These are phyloP conservation scores for Acmispon strigosus DNA, from an alignment of 306 rosid species.

Conservation along the genomic window DNA sequence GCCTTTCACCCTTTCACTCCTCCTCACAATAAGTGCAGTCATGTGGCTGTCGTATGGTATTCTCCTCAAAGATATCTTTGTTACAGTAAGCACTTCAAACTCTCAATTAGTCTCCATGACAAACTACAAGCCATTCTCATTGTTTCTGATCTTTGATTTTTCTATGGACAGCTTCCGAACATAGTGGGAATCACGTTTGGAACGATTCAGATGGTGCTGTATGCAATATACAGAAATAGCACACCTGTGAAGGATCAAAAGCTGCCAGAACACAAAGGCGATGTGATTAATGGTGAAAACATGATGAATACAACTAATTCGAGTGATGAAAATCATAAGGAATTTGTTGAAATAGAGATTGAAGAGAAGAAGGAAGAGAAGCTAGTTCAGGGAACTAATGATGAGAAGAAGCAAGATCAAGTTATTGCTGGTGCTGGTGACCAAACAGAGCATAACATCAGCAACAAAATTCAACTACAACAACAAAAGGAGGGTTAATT, in stretches of 20 bases:
- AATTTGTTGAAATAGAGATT: constrained; percentile 2
- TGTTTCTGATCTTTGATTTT: too few species aligned
- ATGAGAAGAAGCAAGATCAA: not conserved
- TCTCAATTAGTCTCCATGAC: not conserved
- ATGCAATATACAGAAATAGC: constrained; percentile 45
- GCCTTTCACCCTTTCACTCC: constrained; percentile 74
- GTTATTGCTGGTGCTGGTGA: too few species aligned
- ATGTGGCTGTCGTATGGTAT: constrained; percentile 75
- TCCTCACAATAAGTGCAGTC: constrained; percentile 80
- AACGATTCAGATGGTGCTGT: constrained; percentile 66
- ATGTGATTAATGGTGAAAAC: constrained; percentile 16
- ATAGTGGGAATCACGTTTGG: constrained; percentile 70
- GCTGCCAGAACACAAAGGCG: constrained; percentile 51
- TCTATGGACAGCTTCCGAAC: constrained; percentile 70
- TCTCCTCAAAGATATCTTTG: constrained; percentile 59
- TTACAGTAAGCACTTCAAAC: constrained; percentile 54
- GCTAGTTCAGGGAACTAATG: not conserved
- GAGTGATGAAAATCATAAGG: too few species aligned
- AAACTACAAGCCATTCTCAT: not conserved
- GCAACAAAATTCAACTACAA: not conserved
- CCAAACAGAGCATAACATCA: constrained; percentile 2
- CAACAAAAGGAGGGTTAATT: constrained; percentile 12
- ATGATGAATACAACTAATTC: not conserved
- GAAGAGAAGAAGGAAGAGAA: constrained; percentile 11
- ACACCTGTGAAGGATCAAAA: constrained; percentile 38